Evolutionary conservation across 2,329 filamentous ascomycete genomes (phyloP).

Genomic region (Colletotrichum eleusines): DNA sequence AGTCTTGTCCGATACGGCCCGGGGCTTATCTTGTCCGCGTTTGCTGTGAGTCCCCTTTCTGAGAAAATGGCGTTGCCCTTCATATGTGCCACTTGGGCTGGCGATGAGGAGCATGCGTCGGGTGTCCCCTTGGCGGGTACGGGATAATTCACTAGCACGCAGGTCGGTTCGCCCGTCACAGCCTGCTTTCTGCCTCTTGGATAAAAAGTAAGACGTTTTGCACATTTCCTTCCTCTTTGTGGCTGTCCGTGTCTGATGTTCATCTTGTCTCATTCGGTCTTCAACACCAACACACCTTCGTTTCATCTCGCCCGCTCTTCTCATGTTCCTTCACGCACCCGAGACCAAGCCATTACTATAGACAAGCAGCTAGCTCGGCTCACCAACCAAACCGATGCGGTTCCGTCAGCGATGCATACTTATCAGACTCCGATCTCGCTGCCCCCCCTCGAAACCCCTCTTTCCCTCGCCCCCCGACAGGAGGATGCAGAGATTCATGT

Average conservation of each 20-base stretch:
- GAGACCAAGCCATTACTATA: too few species aligned
- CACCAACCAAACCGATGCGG: conserved; percentile 18
- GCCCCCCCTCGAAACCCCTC: conserved; percentile 18
- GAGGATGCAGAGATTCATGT: conserved; percentile 30
- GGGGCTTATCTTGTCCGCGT: not conserved
- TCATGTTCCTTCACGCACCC: not conserved
- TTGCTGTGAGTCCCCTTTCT: conserved; percentile 13
- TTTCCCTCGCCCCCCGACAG: conserved; percentile 26
- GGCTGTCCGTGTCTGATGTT: not conserved
- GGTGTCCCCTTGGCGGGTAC: conserved; percentile 25
- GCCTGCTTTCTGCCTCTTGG: conserved; percentile 21
- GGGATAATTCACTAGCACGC: conserved; percentile 19
- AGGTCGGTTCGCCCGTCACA: conserved; percentile 8
- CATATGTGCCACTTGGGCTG: conserved; percentile 5
- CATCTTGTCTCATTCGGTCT: not conserved
- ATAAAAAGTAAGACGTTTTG: conserved; percentile 31
- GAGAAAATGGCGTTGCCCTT: conserved; percentile 9
- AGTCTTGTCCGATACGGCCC: conserved; percentile 1
- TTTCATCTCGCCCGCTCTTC: not conserved
- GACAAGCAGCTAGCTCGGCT: not conserved
- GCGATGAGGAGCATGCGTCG: conserved; percentile 12
- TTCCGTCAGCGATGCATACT: conserved; percentile 34
- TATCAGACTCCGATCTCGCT: conserved; percentile 29
- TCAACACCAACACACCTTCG: not conserved
- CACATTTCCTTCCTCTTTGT: conserved; percentile 18